These are phyloP conservation scores for Trichoderma harzianum DNA, from an alignment of 2,329 filamentous ascomycete species.

Conservation along the genomic window DNA sequence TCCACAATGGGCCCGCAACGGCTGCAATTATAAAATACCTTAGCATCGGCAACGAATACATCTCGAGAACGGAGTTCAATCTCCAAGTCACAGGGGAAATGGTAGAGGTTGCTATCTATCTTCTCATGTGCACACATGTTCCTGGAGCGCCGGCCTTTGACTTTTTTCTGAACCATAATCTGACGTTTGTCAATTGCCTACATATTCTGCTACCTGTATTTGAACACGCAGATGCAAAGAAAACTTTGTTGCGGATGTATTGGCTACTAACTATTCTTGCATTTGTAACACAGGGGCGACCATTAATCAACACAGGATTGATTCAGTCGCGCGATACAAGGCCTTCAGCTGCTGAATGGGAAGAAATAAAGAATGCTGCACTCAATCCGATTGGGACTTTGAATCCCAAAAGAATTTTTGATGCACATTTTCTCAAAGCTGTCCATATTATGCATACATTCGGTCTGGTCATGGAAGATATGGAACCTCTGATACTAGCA, in stretches of 20 bases:
- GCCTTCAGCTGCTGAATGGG: neutral
- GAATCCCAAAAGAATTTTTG: neutral
- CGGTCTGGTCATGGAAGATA: neutral
- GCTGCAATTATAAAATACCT: neutral
- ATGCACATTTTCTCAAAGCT: neutral
- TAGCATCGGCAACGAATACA: neutral
- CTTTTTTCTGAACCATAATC: neutral
- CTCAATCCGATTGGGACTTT: neutral
- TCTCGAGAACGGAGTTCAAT: neutral
- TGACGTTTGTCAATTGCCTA: neutral
- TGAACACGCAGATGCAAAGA: neutral
- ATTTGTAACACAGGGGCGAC: neutral
- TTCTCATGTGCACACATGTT: neutral
- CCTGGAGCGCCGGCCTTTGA: neutral
- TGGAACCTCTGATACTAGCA: neutral
- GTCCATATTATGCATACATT: neutral
- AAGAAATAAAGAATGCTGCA: neutral
- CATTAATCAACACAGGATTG: neutral
- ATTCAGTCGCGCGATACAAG: neutral
- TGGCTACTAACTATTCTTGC: neutral
- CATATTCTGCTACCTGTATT: neutral
- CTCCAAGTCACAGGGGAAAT: neutral
- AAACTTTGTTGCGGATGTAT: neutral
- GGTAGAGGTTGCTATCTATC: neutral
- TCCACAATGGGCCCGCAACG: neutral